Percentiles rank a stretch among this genome's conserved stretches.
Conservation (phyloP, 1,139 yeast species). For the Zygoascus sp. region DNA sequence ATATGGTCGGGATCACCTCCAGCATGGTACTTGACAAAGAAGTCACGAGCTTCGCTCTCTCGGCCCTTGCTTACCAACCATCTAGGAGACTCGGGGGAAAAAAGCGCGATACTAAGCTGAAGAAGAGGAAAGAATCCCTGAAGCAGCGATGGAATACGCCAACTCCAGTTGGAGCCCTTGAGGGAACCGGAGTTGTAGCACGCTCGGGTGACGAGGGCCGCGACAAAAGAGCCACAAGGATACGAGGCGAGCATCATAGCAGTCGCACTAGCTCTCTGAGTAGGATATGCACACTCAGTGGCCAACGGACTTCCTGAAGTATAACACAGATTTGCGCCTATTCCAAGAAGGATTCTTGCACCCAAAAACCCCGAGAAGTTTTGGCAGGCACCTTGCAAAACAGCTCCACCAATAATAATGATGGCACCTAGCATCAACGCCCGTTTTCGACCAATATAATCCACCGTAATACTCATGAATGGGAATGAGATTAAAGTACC, state of each 20-base stretch:
- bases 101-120: conserved; percentile 26
- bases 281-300: conserved; percentile 39
- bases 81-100: conserved; percentile 63
- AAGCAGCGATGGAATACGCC: conserved; percentile 43
- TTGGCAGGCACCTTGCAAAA: conserved; percentile 41
- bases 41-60: conserved; percentile 44
- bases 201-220: conserved; percentile 53
- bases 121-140: conserved; percentile 41
- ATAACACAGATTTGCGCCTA: conserved; percentile 44
- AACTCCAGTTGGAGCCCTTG: conserved; percentile 35
- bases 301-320: conserved; percentile 42
- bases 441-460: conserved; percentile 46
- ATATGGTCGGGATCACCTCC: conserved; percentile 22
- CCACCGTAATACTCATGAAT: conserved; percentile 39
- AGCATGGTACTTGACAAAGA: conserved; percentile 30
- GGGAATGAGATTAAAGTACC: conserved; percentile 37
- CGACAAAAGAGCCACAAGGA: conserved; percentile 51
- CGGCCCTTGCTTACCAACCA: conserved; percentile 58
- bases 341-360: conserved; percentile 47
- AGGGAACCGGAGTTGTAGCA: conserved; percentile 26
- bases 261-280: conserved; percentile 44
- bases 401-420: conserved; percentile 43
- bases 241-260: conserved; percentile 47
- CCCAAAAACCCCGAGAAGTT: conserved; percentile 44
- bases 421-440: conserved; percentile 40